Evolutionary conservation across 176 grass and related monocot species (phyloP).

Genomic region (Oryza coarctata): DNA sequence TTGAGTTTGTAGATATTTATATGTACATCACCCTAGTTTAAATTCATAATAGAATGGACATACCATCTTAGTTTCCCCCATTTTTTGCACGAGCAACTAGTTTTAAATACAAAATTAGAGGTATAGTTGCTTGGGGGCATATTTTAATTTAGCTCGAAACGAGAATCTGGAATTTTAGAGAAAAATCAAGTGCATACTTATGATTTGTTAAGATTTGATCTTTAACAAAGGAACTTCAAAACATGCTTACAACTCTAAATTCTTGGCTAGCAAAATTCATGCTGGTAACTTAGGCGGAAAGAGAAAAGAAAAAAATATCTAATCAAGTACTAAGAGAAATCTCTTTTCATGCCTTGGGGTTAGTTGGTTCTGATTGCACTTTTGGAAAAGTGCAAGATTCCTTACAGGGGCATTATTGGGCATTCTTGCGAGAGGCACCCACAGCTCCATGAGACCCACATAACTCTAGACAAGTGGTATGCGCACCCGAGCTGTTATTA

Average conservation of each 20-base stretch:
- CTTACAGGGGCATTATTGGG: constrained; percentile 11
- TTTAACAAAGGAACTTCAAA: background rate
- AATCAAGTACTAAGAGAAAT: constrained; percentile 29
- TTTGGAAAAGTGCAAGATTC: constrained; percentile 50
- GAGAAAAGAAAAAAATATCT: constrained; percentile 34
- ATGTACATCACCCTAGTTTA: background rate
- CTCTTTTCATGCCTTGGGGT: constrained; percentile 28
- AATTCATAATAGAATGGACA: no score
- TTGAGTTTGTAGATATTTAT: background rate
- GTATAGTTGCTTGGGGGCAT: background rate
- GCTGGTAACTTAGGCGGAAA: constrained; percentile 31
- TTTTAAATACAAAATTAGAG: background rate
- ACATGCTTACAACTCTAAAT: background rate
- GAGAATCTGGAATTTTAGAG: no score
- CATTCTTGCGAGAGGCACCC: no score
- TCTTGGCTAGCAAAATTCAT: background rate
- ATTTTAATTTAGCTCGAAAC: background rate
- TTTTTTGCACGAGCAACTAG: no score
- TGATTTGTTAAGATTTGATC: background rate
- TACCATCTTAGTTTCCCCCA: no score
- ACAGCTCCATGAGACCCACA: background rate
- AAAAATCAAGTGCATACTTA: background rate
- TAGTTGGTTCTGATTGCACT: constrained; percentile 30
- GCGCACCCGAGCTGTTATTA: background rate
- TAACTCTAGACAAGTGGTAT: constrained; percentile 1